These are phyloP conservation scores for Kodamaea ohmeri DNA, from an alignment of 1,139 yeast genomes.

Conservation along the genomic window DNA sequence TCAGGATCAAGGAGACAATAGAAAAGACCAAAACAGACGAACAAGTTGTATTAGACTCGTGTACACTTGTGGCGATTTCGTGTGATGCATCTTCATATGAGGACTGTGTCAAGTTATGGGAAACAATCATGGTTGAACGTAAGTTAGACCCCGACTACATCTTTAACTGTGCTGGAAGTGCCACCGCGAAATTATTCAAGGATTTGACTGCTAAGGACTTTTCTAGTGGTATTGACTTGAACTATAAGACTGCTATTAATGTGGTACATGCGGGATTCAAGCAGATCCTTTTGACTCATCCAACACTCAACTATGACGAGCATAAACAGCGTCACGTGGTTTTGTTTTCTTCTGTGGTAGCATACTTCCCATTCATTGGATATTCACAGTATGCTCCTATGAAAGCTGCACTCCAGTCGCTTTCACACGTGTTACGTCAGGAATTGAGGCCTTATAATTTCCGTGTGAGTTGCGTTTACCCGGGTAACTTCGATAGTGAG, in stretches of 20 bases:
- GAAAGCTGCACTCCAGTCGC: constrained; percentile 75
- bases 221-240: constrained; percentile 58
- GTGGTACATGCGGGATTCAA: constrained; percentile 62
- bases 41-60: not conserved
- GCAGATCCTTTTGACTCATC: constrained; percentile 23
- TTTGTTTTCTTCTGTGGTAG: constrained; percentile 76
- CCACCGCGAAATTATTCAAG: constrained; percentile 72
- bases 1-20: constrained; percentile 14
- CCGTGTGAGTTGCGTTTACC: constrained; percentile 62
- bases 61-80: constrained; percentile 24
- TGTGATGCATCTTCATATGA: constrained; percentile 68
- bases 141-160: constrained; percentile 63
- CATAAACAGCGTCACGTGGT: constrained; percentile 57
- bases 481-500: constrained; percentile 89
- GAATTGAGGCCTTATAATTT: constrained; percentile 71
- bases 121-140: constrained; percentile 17
- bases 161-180: constrained; percentile 85
- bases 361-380: constrained; percentile 87
- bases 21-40: too few species aligned
- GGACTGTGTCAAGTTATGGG: constrained; percentile 43
- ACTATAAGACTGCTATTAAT: constrained; percentile 72
- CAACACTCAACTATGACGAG: constrained; percentile 7
- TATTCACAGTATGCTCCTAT: constrained; percentile 87
- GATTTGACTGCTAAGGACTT: constrained; percentile 64
- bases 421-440: constrained; percentile 76